Evolutionary conservation across 495 filamentous ascomycete species (phyloP).

Genomic region (Penicillium pulvis): DNA sequence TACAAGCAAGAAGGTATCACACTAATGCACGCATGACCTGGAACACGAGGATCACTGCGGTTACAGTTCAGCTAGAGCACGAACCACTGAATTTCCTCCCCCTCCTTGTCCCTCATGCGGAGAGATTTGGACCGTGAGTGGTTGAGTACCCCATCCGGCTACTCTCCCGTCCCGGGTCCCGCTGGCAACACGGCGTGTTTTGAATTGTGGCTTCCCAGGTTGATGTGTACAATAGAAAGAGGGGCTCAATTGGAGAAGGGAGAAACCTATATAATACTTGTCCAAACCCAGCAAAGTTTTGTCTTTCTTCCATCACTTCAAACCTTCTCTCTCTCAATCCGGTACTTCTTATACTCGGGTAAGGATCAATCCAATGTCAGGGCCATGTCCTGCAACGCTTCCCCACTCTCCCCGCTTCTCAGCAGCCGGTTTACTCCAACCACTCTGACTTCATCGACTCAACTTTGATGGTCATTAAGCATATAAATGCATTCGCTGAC

Average conservation of each 20-base stretch:
- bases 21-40: not conserved
- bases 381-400: not conserved
- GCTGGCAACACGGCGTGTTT: not conserved
- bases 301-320: conserved; percentile 1
- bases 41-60: not conserved
- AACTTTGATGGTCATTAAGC: not conserved
- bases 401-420: conserved; percentile 3
- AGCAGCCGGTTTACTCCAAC: conserved; percentile 22
- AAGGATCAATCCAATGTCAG: not conserved
- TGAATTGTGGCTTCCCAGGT: not conserved
- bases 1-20: conserved; percentile 6
- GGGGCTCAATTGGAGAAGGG: conserved; percentile 5
- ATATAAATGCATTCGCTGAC: conserved; percentile 23
- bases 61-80: conserved; percentile 7
- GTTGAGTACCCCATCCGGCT: conserved; percentile 14
- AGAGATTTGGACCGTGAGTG: conserved; percentile 20
- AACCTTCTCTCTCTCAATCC: not conserved
- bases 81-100: conserved; percentile 15
- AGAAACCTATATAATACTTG: conserved; percentile 1
- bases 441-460: conserved; percentile 23
- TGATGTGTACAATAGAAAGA: not conserved
- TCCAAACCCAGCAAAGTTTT: not conserved
- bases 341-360: not conserved
- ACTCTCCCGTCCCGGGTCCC: conserved; percentile 10
- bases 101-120: conserved; percentile 28